Base-by-base conservation (phyloP, 78 protist genomes). In the Chrysochromulina tobinii region DNA sequence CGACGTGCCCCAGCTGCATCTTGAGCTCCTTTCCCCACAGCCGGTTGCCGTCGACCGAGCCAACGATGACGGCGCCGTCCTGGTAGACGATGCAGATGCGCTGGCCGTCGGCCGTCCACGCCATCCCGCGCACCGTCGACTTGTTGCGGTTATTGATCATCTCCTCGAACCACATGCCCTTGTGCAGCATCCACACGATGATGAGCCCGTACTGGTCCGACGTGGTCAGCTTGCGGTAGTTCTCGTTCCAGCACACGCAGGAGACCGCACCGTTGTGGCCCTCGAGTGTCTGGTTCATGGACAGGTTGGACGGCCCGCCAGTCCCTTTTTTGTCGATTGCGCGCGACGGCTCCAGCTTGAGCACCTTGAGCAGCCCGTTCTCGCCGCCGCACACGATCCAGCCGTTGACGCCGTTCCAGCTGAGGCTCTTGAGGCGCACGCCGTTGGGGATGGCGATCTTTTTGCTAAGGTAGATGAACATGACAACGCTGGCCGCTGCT, bases 301-400 rank as follows among this genome's bases (percentile, higher is more conserved):
- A 27, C 38, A 96, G 94, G 93, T 93, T 94, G 64, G n/a, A 88
- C 81, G 25, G 88, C 81, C 59, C 51, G 15, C 17, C 67, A 58
- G 50, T 3, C 14, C 21, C 89, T 66, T 61, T 27, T 21, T 58
- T 1, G 11, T 54, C 3, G 12, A 1, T 25, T 15, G 50, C 27
- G 50, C 21, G 48, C 66, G 7, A 68, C 2, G 91, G 1, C 7
- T 73, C 94, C 27, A 85, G 67, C 81, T 91, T 54, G 87, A 84
- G 53, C 69, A 86, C 95, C 92, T 95, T 95, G 81, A 95, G 92
- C 53, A 94, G 79, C 9, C 97, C 97, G 21, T 91, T 77, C 38
- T 93, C 98, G 5, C 98, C 98, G 1, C 97, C 98, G 73, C 96
- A 93, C 2, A 96, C 97, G 7, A 96, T 94, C 95, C 96, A 94